Evolutionary conservation across 495 filamentous ascomycete genomes (phyloP).

Genomic region (Penicillium waksmanii): DNA sequence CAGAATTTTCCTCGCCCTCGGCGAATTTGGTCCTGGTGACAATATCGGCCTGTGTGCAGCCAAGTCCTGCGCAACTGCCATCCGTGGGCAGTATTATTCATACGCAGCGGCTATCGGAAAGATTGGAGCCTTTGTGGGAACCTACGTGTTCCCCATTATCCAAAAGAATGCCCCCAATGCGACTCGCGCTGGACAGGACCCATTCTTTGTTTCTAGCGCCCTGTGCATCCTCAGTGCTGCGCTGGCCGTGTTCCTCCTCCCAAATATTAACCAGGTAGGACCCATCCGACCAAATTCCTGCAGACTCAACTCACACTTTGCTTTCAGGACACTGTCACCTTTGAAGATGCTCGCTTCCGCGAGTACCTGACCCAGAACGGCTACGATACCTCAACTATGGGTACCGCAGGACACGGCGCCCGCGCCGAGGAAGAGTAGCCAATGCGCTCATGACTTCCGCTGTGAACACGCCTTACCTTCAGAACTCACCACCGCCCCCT

Average conservation of each 20-base stretch:
- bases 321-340: constrained; percentile 63
- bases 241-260: constrained; percentile 61
- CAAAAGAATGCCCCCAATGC: constrained; percentile 64
- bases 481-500: background rate
- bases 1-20: constrained; percentile 81
- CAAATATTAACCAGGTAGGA: constrained; percentile 65
- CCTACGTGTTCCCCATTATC: constrained; percentile 77
- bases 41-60: constrained; percentile 88
- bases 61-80: constrained; percentile 84
- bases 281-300: too few relatives aligned
- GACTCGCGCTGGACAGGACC: constrained; percentile 70
- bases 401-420: constrained; percentile 33
- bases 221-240: constrained; percentile 66
- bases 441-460: background rate
- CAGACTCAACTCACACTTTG: background rate
- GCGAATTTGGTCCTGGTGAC: constrained; percentile 86
- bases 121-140: constrained; percentile 89
- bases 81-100: constrained; percentile 90
- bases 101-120: constrained; percentile 85
- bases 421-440: constrained; percentile 16
- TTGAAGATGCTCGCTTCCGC: constrained; percentile 73
- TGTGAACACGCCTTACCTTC: background rate
- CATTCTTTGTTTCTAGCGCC: constrained; percentile 73
- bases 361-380: constrained; percentile 67
- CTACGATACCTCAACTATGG: constrained; percentile 72